Evolutionary conservation across 139 green algal species (phyloP).

Genomic region (Chlorella sorokiniana): DNA sequence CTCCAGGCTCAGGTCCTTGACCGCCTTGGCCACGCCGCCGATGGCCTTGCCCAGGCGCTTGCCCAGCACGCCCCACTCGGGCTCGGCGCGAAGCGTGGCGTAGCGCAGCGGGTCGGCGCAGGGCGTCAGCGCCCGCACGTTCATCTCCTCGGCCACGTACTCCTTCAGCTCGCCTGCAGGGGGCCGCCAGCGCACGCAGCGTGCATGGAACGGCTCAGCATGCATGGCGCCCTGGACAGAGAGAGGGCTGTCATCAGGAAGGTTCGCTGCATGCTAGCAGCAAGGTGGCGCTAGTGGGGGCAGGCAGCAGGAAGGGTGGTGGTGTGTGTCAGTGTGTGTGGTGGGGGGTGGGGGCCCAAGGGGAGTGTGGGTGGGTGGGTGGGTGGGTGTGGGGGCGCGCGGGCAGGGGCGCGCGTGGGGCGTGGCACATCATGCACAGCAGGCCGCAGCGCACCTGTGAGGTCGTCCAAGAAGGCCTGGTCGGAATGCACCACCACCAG

Average conservation of each 20-base stretch:
- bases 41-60: slow-evolving; percentile 88
- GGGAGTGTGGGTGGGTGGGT: no score
- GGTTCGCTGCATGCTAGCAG: not conserved
- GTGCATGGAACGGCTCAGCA: no score
- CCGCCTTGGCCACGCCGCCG: slow-evolving; percentile 65
- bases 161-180: slow-evolving; percentile 74
- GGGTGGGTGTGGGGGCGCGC: no score
- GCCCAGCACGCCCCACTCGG: slow-evolving; percentile 87
- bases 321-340: no score
- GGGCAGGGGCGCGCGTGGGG: no score
- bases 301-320: no score
- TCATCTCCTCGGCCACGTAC: slow-evolving; percentile 94
- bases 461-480: slow-evolving; percentile 80
- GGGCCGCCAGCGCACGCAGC: no score
- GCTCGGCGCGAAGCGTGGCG: slow-evolving; percentile 72
- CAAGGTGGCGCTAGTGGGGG: no score
- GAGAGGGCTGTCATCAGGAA: not conserved
- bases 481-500: slow-evolving; percentile 88
- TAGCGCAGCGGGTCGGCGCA: slow-evolving; percentile 84
- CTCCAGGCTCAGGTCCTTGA: slow-evolving; percentile 57
- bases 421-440: no score
- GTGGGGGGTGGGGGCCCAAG: no score
- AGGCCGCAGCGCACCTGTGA: slow-evolving; percentile 62
- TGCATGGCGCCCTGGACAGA: not conserved
- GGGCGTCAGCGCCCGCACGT: slow-evolving; percentile 75